Evolutionary conservation across 257 asterid genomes (phyloP).

Genomic region (Phtheirospermum japonicum): DNA sequence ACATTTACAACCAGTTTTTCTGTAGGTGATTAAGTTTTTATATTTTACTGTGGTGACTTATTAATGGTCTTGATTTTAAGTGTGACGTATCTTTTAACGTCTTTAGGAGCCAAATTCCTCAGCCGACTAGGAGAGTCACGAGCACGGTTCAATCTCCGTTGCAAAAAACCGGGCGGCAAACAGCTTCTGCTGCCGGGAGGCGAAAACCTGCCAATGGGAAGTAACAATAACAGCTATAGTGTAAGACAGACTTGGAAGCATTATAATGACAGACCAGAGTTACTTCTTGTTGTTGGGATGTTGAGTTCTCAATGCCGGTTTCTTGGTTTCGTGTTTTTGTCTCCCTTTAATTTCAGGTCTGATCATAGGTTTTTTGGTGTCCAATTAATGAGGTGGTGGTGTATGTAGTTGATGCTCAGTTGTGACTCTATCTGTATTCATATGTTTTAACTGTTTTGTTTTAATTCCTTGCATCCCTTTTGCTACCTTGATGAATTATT

Average conservation of each 20-base stretch:
- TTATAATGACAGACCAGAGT: neutral
- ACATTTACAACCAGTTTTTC: no score
- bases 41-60: no score
- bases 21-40: no score
- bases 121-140: constrained; percentile 50
- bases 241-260: neutral
- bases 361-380: neutral
- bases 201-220: constrained; percentile 45
- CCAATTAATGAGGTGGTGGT: neutral
- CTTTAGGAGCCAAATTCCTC: constrained; percentile 64
- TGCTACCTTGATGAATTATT: neutral
- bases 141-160: constrained; percentile 37
- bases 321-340: neutral
- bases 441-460: neutral
- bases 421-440: neutral
- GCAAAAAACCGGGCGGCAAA: constrained; percentile 40
- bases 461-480: no score
- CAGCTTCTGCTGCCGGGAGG: constrained; percentile 39
- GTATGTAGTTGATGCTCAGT: constrained; percentile 7
- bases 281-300: neutral
- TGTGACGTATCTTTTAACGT: neutral
- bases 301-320: neutral
- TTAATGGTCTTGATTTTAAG: no score
- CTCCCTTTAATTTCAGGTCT: neutral
- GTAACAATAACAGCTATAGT: constrained; percentile 34